phyloP scores from a whole-genome alignment of 2,329 filamentous ascomycete species.

The Aspergillus chevalieri region DNA sequence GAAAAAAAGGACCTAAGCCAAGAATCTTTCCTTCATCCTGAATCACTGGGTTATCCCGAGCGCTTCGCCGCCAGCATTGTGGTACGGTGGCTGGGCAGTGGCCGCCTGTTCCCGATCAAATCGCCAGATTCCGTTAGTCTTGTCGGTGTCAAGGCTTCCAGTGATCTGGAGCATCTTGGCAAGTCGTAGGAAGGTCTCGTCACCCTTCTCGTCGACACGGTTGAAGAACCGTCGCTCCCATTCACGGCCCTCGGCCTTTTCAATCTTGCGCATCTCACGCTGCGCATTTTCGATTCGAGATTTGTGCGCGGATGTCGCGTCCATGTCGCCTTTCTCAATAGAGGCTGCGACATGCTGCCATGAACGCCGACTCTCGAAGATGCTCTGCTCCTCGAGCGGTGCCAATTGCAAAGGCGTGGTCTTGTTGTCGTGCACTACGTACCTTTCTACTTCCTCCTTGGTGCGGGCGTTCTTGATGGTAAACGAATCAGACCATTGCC shows the following conservation, averaged over 20 bases:
- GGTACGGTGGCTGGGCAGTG: slow-evolving; percentile 39
- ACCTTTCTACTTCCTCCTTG: slow-evolving; percentile 49
- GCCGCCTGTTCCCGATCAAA: slow-evolving; percentile 54
- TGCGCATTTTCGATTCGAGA: slow-evolving; percentile 85
- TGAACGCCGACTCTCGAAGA: slow-evolving; percentile 78
- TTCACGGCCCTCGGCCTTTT: slow-evolving; percentile 64
- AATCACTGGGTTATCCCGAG: slow-evolving; percentile 28
- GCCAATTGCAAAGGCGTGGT: slow-evolving; percentile 66
- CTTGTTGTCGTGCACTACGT: slow-evolving; percentile 52
- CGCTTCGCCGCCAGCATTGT: slow-evolving; percentile 34
- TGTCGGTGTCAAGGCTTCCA: slow-evolving; percentile 50
- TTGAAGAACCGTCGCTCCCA: slow-evolving; percentile 86
- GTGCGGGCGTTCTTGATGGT: slow-evolving; percentile 64
- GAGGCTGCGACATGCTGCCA: slow-evolving; percentile 81
- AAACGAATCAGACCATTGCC: slow-evolving; percentile 85
- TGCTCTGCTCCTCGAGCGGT: slow-evolving; percentile 71
- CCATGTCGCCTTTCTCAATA: slow-evolving; percentile 78
- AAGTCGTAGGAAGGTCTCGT: slow-evolving; percentile 38
- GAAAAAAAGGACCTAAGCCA: not conserved
- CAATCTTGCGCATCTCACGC: slow-evolving; percentile 66
- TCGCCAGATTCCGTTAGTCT: slow-evolving; percentile 65
- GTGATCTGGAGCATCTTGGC: slow-evolving; percentile 35
- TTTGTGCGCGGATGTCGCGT: slow-evolving; percentile 71
- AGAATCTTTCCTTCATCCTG: not conserved
- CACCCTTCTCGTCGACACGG: slow-evolving; percentile 28